Conservation (phyloP, 2,329 filamentous ascomycete genomes). For the Lomentospora prolificans region DNA sequence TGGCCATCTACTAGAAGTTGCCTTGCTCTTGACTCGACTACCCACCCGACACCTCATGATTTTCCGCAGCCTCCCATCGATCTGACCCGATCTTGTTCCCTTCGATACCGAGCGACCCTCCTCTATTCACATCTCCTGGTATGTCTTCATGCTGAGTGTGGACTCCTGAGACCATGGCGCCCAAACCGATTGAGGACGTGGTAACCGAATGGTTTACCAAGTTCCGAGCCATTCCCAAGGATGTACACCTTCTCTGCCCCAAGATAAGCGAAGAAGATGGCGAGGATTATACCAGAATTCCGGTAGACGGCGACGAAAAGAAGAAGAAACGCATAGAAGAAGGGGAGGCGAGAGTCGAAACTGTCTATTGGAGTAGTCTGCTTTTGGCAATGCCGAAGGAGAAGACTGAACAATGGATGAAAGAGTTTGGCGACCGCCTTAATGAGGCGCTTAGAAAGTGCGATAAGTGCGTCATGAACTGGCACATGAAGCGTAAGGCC, state of each 20-base stretch:
- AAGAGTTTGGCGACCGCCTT: conserved; percentile 47
- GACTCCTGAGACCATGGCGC: conserved; percentile 21
- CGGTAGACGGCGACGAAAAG: conserved; percentile 37
- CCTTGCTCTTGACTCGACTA: background rate
- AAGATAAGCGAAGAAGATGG: conserved; percentile 51
- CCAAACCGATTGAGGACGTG: conserved; percentile 25
- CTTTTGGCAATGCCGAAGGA: conserved; percentile 58
- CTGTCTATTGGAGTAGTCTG: conserved; percentile 57
- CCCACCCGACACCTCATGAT: background rate
- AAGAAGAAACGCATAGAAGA: conserved; percentile 45
- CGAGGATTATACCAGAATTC: conserved; percentile 44
- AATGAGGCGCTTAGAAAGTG: conserved; percentile 52
- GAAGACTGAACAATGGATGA: conserved; percentile 47
- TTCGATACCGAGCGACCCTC: background rate
- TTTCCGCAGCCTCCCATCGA: background rate
- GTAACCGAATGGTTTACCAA: conserved; percentile 33
- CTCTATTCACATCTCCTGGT: background rate
- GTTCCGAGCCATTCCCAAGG: conserved; percentile 31
- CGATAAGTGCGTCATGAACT: conserved; percentile 62
- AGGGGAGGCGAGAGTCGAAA: conserved; percentile 44
- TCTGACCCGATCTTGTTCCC: background rate
- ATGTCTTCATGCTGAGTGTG: background rate
- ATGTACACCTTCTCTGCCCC: conserved; percentile 60
- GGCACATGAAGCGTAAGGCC: conserved; percentile 58
- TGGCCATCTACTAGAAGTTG: background rate